Conservation (phyloP, 139 green algal species). For the Spirogloea muscicola region DNA sequence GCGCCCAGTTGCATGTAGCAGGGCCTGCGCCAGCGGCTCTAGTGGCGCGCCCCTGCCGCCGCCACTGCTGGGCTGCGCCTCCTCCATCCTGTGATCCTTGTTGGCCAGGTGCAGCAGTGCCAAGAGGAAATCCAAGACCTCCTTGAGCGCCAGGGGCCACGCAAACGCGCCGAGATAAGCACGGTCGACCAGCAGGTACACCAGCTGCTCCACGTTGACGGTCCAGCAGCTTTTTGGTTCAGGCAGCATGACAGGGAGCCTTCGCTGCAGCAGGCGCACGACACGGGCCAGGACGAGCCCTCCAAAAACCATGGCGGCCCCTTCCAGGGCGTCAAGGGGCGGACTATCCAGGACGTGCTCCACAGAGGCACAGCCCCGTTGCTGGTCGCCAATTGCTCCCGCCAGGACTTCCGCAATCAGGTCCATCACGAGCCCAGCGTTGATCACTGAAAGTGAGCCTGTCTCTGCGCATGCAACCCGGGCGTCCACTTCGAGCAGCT, state of each 20-base stretch:
- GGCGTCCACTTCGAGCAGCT: too few relatives aligned
- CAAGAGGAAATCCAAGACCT: constrained; percentile 39
- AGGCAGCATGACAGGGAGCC: background rate
- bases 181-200: constrained; percentile 22
- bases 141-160: background rate
- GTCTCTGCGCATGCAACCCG: too few relatives aligned
- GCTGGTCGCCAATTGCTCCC: constrained; percentile 8
- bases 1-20: constrained; percentile 18
- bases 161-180: constrained; percentile 29
- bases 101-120: constrained; percentile 22
- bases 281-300: constrained; percentile 30
- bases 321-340: background rate
- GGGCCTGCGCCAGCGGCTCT: constrained; percentile 7
- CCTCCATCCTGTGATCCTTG: constrained; percentile 19
- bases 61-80: background rate
- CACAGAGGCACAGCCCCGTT: constrained; percentile 4
- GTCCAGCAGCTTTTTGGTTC: constrained; percentile 3
- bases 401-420: constrained; percentile 29
- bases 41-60: background rate
- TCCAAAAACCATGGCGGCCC: constrained; percentile 11
- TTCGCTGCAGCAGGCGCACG: too few relatives aligned
- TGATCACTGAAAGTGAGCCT: too few relatives aligned
- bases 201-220: constrained; percentile 27
- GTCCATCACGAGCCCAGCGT: constrained; percentile 6
- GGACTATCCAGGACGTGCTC: constrained; percentile 26